Evolutionary conservation across 768 basidiomycete species (phyloP).

Genomic region (Suillus lakei): DNA sequence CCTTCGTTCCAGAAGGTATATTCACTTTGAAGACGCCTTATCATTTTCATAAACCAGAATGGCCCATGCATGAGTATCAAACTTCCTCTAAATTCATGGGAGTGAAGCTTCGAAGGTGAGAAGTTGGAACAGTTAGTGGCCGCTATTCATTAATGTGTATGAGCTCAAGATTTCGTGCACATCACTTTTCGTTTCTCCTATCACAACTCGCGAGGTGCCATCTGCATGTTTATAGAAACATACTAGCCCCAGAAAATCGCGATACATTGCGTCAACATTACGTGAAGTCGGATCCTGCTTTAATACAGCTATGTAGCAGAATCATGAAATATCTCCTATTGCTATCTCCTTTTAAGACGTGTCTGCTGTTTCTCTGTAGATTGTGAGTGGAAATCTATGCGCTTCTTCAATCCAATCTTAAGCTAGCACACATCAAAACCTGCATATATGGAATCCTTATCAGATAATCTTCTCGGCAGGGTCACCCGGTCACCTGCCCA

Average conservation of each 20-base stretch:
- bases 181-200: neutral
- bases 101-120: neutral
- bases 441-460: neutral
- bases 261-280: neutral
- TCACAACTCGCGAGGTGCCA: neutral
- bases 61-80: neutral
- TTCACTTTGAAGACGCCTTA: too few relatives aligned
- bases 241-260: neutral
- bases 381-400: neutral
- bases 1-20: too few relatives aligned
- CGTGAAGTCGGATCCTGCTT: neutral
- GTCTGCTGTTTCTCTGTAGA: neutral
- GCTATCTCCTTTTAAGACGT: neutral
- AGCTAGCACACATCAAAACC: neutral
- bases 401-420: neutral
- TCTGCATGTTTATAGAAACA: neutral
- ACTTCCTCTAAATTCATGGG: constrained; percentile 1
- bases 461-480: constrained; percentile 4
- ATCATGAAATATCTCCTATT: neutral
- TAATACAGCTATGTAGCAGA: neutral
- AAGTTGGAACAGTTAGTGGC: neutral
- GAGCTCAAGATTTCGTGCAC: neutral
- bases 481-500: neutral
- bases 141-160: neutral
- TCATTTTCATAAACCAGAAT: neutral